Base-by-base conservation (phyloP, 1,284 basidiomycete species). In the Cutaneotrichosporon sp. region DNA sequence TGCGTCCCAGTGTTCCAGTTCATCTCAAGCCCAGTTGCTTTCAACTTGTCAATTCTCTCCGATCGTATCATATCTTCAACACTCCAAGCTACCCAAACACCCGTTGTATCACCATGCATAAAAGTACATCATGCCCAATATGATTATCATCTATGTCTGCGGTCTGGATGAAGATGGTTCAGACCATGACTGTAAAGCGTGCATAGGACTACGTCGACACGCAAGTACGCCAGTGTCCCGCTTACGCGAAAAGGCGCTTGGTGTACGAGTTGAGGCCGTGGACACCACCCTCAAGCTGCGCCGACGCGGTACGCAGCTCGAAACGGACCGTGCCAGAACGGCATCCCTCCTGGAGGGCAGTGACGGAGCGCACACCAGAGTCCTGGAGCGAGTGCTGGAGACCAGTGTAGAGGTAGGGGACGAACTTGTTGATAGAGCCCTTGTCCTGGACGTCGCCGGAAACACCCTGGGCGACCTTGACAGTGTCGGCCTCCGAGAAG, bases 391-490 rank as follows among this genome's bases (percentile, higher is more conserved):
- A 93, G 77, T 98, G 94, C 77, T 97, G 94, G 42, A 98, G 79
- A 44, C 94, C 94, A 19, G 86, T 85, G 69, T 91, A 82, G 39
- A 98, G 79, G 76, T 98, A 99, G 8, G 92, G 93, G 49, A 96
- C 73, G 75, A 94, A 97, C 52, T 86, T 85, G 77, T 84, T 86
- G 61, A 97, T 82, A 55, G 87, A 90, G 22, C 96, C 94, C 81
- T 97, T 97, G 77, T 98, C 94, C 74, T 91, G 88, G 14, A 98
- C 94, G 62, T 97, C 90, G 25, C 96, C 94, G 14, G 88, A 87
- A 14, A 98, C 96, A 59, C 94, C 94, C 76, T 96, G 91, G 5
- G 94, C 94, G 48, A 98, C 96, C 80, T 97, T 97, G 74, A 98
- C 86, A 2, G 87, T 81, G 55, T 91, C 92, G 55, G 84, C 83